Percentiles rank a stretch among this genome's conserved stretches.
Conservation (phyloP, 306 rosid species). For the Cercis canadensis region DNA sequence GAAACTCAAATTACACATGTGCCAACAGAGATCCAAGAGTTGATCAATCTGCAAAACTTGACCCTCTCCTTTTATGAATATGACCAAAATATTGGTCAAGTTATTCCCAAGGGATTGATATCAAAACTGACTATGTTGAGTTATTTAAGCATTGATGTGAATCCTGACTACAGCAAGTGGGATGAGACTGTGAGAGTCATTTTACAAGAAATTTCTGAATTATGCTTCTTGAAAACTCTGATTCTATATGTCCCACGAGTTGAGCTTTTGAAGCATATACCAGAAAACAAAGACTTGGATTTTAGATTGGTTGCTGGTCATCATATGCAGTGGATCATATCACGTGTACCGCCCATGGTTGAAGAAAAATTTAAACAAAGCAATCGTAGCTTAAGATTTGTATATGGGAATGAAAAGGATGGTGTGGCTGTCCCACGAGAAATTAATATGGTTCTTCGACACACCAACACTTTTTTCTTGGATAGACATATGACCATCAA, state of each 20-base stretch:
- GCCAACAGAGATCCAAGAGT: slow-evolving; percentile 6
- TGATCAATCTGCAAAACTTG: slow-evolving; percentile 1
- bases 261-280: slow-evolving; percentile 7
- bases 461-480: background rate
- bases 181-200: background rate
- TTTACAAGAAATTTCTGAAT: background rate
- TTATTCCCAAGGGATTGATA: slow-evolving; percentile 11
- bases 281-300: no score
- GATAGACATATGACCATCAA: slow-evolving; percentile 4
- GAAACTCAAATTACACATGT: background rate
- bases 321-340: slow-evolving; percentile 3
- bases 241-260: background rate
- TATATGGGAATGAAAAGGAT: background rate
- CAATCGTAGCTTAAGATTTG: background rate
- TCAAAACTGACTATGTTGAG: background rate
- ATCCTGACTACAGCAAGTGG: slow-evolving; percentile 11
- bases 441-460: background rate
- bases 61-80: background rate
- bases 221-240: background rate
- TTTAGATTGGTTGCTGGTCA: background rate
- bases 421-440: background rate
- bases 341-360: background rate
- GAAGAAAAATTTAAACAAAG: background rate
- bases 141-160: slow-evolving; percentile 20
- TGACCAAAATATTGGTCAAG: background rate